Evolutionary conservation across 2,329 filamentous ascomycete genomes (phyloP).

Genomic region (Capronia epimyces): DNA sequence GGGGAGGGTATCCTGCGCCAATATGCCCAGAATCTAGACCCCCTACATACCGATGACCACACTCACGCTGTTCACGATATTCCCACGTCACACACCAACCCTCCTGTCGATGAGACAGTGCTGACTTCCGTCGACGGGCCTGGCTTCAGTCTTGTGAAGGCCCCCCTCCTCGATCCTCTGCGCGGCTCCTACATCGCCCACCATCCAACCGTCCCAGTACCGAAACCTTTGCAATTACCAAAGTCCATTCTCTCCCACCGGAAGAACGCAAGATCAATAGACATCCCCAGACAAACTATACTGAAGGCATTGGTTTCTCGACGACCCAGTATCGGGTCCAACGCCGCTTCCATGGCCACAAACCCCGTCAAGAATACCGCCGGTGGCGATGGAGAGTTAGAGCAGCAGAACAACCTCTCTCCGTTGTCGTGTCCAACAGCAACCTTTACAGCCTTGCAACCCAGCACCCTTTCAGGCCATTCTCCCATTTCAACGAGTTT

Average conservation of each 20-base stretch:
- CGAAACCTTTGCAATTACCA: constrained; percentile 35
- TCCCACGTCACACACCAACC: constrained; percentile 23
- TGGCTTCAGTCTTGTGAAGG: constrained; percentile 24
- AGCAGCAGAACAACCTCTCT: constrained; percentile 37
- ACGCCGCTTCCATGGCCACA: constrained; percentile 37
- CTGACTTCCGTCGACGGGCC: constrained; percentile 7
- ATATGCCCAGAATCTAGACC: constrained; percentile 41
- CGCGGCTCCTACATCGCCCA: constrained; percentile 31
- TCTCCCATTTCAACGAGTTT: constrained; percentile 51
- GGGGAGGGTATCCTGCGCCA: constrained; percentile 41
- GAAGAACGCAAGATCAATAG: constrained; percentile 54
- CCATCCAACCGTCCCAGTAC: constrained; percentile 31
- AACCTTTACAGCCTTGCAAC: constrained; percentile 50
- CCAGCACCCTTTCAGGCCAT: constrained; percentile 41
- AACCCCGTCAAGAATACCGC: constrained; percentile 12
- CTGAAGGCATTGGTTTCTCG: constrained; percentile 72
- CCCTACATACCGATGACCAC: constrained; percentile 37
- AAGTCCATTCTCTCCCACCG: constrained; percentile 40
- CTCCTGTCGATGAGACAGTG: constrained; percentile 20
- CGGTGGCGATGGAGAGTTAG: constrained; percentile 12
- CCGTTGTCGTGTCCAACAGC: constrained; percentile 58
- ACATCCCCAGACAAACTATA: constrained; percentile 73
- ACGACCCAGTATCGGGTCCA: constrained; percentile 53
- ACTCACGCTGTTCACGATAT: constrained; percentile 26
- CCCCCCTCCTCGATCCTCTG: constrained; percentile 24